phyloP scores from a whole-genome alignment of 306 rosid species.

The Citrullus colocynthis region DNA sequence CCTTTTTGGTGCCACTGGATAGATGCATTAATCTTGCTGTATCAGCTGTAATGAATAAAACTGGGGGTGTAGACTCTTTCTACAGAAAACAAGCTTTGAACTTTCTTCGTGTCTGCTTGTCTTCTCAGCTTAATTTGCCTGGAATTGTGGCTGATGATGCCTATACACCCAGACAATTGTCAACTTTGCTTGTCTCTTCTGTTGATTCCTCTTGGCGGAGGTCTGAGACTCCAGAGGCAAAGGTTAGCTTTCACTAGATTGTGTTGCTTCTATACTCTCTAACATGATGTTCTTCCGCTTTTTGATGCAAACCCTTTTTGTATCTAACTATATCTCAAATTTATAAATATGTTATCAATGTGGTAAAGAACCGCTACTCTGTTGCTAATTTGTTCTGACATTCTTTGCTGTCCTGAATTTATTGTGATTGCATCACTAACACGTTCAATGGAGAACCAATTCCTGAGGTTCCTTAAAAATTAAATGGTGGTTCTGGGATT shows the following conservation, averaged over 20 bases:
- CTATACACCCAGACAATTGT: constrained; percentile 57
- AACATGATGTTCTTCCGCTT: neutral
- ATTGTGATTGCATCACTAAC: neutral
- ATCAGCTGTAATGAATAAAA: constrained; percentile 67
- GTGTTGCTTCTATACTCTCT: neutral
- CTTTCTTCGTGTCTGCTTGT: constrained; percentile 79
- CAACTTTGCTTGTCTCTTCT: constrained; percentile 55
- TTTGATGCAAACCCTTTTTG: neutral
- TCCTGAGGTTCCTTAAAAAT: too few species aligned
- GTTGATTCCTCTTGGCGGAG: constrained; percentile 61
- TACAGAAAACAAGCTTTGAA: constrained; percentile 79
- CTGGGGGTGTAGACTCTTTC: constrained; percentile 60
- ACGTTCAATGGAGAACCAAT: too few species aligned
- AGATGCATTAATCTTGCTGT: constrained; percentile 99
- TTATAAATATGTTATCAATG: neutral
- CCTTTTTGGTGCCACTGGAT: constrained; percentile 94
- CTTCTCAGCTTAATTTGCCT: constrained; percentile 96
- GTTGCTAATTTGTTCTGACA: neutral
- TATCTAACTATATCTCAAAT: neutral
- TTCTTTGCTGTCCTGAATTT: neutral
- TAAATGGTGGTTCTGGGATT: too few species aligned
- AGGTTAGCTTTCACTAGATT: constrained; percentile 37
- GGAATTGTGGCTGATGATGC: constrained; percentile 71
- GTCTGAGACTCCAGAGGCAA: constrained; percentile 59
- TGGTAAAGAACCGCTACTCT: neutral